A percentile compares a stretch with the other conserved stretches of the same genome.
phyloP scores from a whole-genome alignment of 192 early-diverging fungal species.

The Cladochytrium replicatum region DNA sequence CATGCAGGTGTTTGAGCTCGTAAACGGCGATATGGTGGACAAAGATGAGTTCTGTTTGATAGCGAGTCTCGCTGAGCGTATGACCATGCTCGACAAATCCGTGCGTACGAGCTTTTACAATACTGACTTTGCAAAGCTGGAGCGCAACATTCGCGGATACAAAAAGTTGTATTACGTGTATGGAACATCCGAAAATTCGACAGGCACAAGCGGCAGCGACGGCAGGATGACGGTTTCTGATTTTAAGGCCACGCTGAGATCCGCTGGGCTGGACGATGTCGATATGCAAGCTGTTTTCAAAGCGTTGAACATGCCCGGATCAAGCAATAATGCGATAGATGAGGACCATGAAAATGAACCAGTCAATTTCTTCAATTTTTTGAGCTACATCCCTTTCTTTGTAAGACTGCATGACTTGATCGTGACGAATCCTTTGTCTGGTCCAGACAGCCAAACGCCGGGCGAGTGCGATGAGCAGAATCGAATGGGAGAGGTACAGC shows the following conservation, averaged over 20 bases:
- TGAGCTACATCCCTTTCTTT: constrained; percentile 18
- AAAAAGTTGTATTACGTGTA: no score
- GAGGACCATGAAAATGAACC: not conserved
- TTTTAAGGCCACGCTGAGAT: constrained; percentile 13
- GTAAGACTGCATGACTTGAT: constrained; percentile 10
- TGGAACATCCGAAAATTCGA: not conserved
- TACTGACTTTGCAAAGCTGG: constrained; percentile 20
- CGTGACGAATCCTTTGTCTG: constrained; percentile 17
- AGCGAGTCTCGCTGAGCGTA: constrained; percentile 15
- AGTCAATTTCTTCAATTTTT: constrained; percentile 16
- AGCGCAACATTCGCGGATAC: constrained; percentile 16
- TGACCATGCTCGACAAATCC: constrained; percentile 15
- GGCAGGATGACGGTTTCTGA: constrained; percentile 15
- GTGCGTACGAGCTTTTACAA: constrained; percentile 14
- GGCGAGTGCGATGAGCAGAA: no score
- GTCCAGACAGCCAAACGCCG: no score
- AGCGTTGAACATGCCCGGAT: constrained; percentile 11
- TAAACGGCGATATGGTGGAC: constrained; percentile 15
- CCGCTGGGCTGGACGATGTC: constrained; percentile 5
- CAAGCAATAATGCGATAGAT: no score
- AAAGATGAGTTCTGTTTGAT: constrained; percentile 18
- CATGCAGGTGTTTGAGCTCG: constrained; percentile 18
- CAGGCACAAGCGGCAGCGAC: not conserved
- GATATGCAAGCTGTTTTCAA: constrained; percentile 4
- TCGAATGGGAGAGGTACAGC: no score